phyloP scores from a whole-genome alignment of 2,329 filamentous ascomycete genomes.

The Ceratocystis cacaofunesta region DNA sequence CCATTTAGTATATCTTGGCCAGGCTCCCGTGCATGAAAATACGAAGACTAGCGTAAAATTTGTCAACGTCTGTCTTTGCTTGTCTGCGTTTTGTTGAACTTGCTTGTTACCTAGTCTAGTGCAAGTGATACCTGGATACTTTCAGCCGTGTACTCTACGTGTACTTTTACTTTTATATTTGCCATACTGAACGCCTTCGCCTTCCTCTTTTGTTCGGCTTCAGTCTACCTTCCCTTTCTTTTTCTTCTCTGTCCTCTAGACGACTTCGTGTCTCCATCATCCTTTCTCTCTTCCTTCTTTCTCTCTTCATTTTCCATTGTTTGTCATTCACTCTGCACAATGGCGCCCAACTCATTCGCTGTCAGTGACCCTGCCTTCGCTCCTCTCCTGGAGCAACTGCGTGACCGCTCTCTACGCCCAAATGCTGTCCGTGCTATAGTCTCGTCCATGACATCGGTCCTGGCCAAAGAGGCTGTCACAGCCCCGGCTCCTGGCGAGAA shows the following conservation, averaged over 20 bases:
- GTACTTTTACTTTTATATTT: background rate
- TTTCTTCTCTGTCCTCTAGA: background rate
- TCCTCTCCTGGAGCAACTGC: slow-evolving; percentile 16
- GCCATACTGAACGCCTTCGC: background rate
- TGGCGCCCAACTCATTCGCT: slow-evolving; percentile 12
- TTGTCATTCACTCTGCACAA: background rate
- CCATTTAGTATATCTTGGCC: slow-evolving; percentile 4
- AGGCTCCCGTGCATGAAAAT: background rate
- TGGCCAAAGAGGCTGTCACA: slow-evolving; percentile 20
- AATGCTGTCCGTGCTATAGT: slow-evolving; percentile 20
- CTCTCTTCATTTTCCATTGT: background rate
- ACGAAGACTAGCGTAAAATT: slow-evolving; percentile 1
- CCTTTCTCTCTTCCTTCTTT: background rate
- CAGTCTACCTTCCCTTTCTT: background rate
- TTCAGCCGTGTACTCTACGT: background rate
- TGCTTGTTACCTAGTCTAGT: background rate
- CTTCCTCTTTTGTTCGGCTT: background rate
- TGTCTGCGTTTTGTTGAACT: background rate
- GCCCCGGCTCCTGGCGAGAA: slow-evolving; percentile 19
- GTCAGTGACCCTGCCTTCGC: slow-evolving; percentile 11
- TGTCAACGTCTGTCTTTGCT: slow-evolving; percentile 8
- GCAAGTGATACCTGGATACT: background rate
- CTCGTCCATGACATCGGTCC: slow-evolving; percentile 19
- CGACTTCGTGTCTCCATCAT: background rate
- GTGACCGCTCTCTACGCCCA: slow-evolving; percentile 17